These are phyloP conservation scores for Sporothrix humicola DNA, from an alignment of 2,329 filamentous ascomycete species.

Conservation along the genomic window DNA sequence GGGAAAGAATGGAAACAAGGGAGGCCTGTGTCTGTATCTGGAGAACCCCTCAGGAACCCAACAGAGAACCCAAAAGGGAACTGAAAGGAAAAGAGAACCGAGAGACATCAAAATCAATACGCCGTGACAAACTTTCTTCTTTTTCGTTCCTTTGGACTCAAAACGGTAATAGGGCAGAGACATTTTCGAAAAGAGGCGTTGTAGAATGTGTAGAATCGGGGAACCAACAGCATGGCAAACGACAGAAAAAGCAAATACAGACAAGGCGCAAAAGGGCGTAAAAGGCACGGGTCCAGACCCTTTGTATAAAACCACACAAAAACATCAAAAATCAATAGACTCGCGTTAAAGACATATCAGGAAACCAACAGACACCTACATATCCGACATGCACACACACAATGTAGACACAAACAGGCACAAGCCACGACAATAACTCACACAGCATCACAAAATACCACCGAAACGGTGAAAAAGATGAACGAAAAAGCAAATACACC, in stretches of 20 bases:
- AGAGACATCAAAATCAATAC: neutral
- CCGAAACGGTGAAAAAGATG: neutral
- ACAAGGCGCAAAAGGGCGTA: neutral
- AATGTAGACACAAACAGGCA: neutral
- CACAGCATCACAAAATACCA: neutral
- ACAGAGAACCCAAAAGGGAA: neutral
- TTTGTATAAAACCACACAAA: neutral
- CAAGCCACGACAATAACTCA: neutral
- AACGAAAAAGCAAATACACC: neutral
- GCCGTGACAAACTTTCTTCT: neutral
- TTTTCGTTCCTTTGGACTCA: too few species aligned
- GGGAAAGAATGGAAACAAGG: constrained; percentile 5
- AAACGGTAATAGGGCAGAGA: neutral
- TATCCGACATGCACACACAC: neutral
- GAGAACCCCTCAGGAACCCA: neutral
- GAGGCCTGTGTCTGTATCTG: neutral
- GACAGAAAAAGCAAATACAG: neutral
- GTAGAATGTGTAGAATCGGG: neutral
- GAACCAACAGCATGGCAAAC: neutral
- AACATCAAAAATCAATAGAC: neutral
- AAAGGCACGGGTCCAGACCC: too few species aligned
- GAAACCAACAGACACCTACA: constrained; percentile 14
- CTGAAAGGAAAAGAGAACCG: neutral
- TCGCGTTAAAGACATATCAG: neutral
- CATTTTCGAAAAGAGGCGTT: neutral